Conservation (phyloP, 805 yeast species). For the Scheffersomyces coipomensis region DNA sequence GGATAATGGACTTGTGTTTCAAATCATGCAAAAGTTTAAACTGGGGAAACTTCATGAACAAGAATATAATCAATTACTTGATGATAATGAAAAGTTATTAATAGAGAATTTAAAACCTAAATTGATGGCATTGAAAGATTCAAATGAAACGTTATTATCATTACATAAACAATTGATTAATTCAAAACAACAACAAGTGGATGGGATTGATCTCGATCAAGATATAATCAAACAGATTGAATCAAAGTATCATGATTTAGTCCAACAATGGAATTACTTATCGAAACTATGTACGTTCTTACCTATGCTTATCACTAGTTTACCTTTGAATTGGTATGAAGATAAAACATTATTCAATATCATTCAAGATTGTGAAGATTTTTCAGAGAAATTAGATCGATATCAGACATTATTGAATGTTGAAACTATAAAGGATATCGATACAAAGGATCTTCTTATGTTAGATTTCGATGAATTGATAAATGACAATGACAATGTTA, state of each 20-base stretch:
- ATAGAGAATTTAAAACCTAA: conserved; percentile 13
- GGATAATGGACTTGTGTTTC: conserved; percentile 12
- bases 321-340: conserved; percentile 36
- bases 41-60: conserved; percentile 2
- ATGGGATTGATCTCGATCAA: conserved; percentile 7
- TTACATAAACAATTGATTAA: conserved; percentile 5
- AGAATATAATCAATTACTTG: conserved; percentile 1
- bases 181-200: conserved; percentile 10
- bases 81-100: conserved; percentile 7
- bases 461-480: conserved; percentile 19
- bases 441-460: conserved; percentile 18
- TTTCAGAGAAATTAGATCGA: conserved; percentile 16
- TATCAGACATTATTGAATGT: conserved; percentile 16
- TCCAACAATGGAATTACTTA: conserved; percentile 16
- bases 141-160: conserved; percentile 9
- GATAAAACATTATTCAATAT: conserved; percentile 25
- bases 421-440: conserved; percentile 11
- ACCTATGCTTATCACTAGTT: conserved; percentile 29
- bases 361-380: conserved; percentile 25
- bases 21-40: conserved; percentile 11
- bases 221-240: conserved; percentile 1
- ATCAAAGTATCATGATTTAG: conserved; percentile 9
- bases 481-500: neutral
- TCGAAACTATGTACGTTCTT: conserved; percentile 25
- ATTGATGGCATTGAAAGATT: conserved; percentile 12